Base-by-base conservation (phyloP, 805 yeast species). In the Debaryomyces castellii region DNA sequence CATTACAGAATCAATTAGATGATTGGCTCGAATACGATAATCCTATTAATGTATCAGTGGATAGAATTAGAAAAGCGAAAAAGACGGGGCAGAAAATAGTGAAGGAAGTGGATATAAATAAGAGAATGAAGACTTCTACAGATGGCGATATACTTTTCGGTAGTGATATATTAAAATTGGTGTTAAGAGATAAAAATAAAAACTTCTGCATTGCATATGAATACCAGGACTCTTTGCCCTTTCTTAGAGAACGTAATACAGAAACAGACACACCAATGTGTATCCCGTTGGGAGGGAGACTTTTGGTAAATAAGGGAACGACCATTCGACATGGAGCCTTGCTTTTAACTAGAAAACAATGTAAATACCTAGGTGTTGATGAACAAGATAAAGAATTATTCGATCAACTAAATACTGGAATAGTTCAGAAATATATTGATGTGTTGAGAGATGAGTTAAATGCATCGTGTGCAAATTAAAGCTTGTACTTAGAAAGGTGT, bases 131-230 rank as follows among this genome's bases (percentile, higher is more conserved):
- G 8, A 25, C 21, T 14, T 30, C 21, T 5, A 23, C 45, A 46
- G 20, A 35, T 39, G 1, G 41, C 6, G 2, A 2, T 35, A 18
- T 12, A 11, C 11, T 18, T 35, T 35, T 20, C 7, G 12, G 16
- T n/a, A 24, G 27, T 2, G 52, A 59, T 22, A 63, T 74, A 0
- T 83, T 67, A 58, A 84, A 83, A 51, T 60, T 87, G 17, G 76
- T 83, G 0, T 58, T 87, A 24, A 83, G 79, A 55, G 89, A 83
- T 51, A 58, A 66, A 10, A 48, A 51, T 14, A 82, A 83, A 2
- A 74, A 76, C 37, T 58, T 76, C 14, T 70, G 77, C 45, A 83
- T 72, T 57, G 94, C 81, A 0, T 71, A 82, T 36, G 90, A 85
- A 54, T 50, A 53, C 44, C 53, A 71, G 14, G 80, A 77, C 42